Conservation (phyloP, 768 basidiomycete genomes). For the Lentinula lateritia region DNA sequence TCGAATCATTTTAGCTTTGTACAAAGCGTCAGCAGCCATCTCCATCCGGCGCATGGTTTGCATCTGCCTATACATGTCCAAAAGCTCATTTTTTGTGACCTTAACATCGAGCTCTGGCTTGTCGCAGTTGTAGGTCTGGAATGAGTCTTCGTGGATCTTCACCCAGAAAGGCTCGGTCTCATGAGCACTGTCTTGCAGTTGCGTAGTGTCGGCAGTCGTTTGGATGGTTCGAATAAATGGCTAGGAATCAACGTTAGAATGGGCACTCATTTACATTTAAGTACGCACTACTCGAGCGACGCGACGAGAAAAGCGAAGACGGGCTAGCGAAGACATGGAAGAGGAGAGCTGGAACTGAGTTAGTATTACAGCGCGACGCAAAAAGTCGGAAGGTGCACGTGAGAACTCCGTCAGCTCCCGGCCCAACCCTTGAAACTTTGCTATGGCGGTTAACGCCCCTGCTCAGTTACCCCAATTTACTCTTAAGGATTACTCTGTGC, state of each 20-base stretch:
- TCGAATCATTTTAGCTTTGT: conserved; percentile 95
- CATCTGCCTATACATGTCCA: conserved; percentile 58
- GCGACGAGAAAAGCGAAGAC: conserved; percentile 6
- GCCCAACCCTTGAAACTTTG: not conserved
- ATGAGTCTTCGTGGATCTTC: conserved; percentile 86
- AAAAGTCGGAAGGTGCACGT: not conserved
- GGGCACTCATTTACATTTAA: not conserved
- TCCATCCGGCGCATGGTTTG: conserved; percentile 89
- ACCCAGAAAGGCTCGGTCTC: conserved; percentile 73
- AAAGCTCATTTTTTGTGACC: conserved; percentile 72
- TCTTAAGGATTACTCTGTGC: no score
- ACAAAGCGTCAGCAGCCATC: conserved; percentile 93
- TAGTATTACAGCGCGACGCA: not conserved
- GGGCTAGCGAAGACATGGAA: conserved; percentile 7
- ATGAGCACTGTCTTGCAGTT: conserved; percentile 42
- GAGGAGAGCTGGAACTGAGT: not conserved
- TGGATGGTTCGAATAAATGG: conserved; percentile 55
- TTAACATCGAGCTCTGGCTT: conserved; percentile 74
- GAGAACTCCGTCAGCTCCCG: not conserved
- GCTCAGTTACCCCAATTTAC: no score
- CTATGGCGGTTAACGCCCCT: no score
- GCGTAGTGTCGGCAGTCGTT: conserved; percentile 78
- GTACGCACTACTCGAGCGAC: not conserved
- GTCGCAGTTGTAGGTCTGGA: conserved; percentile 76
- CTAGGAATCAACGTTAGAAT: conserved; percentile 10